Evolutionary conservation across 176 grass and related monocot species (phyloP).

Genomic region (Phoenix dactylifera): DNA sequence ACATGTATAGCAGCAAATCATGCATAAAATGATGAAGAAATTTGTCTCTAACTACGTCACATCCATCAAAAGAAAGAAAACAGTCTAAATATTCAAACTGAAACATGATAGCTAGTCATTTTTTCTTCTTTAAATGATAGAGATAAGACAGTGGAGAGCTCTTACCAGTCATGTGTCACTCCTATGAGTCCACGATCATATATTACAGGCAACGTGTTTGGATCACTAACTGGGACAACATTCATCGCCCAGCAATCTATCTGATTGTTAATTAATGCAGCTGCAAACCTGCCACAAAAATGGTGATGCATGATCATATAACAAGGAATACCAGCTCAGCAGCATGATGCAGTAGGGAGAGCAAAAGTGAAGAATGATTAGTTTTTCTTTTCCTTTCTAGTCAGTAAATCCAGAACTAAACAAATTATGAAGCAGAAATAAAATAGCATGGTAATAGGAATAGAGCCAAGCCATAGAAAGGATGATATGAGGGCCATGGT

Average conservation of each 20-base stretch:
- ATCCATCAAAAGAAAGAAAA: too few relatives aligned
- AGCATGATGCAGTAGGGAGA: not conserved
- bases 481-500: too few relatives aligned
- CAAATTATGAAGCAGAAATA: too few relatives aligned
- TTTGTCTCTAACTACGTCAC: too few relatives aligned
- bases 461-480: too few relatives aligned
- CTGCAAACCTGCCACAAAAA: conserved; percentile 26
- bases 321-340: not conserved
- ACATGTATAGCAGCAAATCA: too few relatives aligned
- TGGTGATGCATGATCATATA: not conserved
- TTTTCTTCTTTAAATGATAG: not conserved
- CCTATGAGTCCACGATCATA: conserved; percentile 43
- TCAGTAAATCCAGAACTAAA: too few relatives aligned
- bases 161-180: conserved; percentile 31
- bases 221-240: conserved; percentile 26
- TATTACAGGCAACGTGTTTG: conserved; percentile 33
- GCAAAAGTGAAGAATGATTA: not conserved
- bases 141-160: not conserved
- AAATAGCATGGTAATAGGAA: too few relatives aligned
- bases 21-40: too few relatives aligned
- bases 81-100: too few relatives aligned
- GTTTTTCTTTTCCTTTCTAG: too few relatives aligned
- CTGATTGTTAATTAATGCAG: conserved; percentile 22
- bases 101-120: too few relatives aligned
- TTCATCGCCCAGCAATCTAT: conserved; percentile 40